These are phyloP conservation scores for Metschnikowia peoriensis DNA, from an alignment of 805 yeast species.

Conservation along the genomic window DNA sequence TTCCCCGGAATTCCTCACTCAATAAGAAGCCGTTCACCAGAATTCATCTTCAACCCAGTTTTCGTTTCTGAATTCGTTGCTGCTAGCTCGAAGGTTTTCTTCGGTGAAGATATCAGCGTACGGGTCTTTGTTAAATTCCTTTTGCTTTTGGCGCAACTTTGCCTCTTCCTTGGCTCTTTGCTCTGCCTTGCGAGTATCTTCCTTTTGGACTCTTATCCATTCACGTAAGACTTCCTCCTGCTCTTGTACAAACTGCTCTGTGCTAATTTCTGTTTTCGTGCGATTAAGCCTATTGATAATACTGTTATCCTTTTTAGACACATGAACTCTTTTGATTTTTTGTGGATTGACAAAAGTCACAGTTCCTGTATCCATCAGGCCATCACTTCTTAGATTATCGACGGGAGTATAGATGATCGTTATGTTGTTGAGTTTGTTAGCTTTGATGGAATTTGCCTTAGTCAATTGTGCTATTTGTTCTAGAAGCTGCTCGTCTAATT, in stretches of 20 bases:
- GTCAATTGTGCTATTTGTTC: slow-evolving; percentile 63
- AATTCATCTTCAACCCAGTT: slow-evolving; percentile 58
- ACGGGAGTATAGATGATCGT: slow-evolving; percentile 74
- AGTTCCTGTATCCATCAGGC: slow-evolving; percentile 75
- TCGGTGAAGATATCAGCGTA: slow-evolving; percentile 48
- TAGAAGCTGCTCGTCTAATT: slow-evolving; percentile 44
- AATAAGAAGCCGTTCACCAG: slow-evolving; percentile 13
- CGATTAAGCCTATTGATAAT: slow-evolving; percentile 62
- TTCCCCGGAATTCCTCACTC: background rate
- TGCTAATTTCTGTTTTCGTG: slow-evolving; percentile 56
- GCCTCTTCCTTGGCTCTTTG: slow-evolving; percentile 33
- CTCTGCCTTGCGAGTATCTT: slow-evolving; percentile 31
- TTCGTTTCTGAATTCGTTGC: slow-evolving; percentile 48
- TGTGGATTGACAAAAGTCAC: slow-evolving; percentile 67
- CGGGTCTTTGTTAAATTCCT: slow-evolving; percentile 31
- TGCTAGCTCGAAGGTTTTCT: slow-evolving; percentile 41
- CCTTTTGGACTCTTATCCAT: slow-evolving; percentile 39
- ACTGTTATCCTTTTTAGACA: slow-evolving; percentile 56
- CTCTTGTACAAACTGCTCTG: slow-evolving; percentile 41
- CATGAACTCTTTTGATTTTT: slow-evolving; percentile 49
- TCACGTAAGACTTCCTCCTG: slow-evolving; percentile 30
- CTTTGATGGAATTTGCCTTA: slow-evolving; percentile 74
- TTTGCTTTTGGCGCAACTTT: slow-evolving; percentile 38
- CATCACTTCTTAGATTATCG: slow-evolving; percentile 62
- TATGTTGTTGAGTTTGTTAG: slow-evolving; percentile 65